Conservation (phyloP, 116 monocot species). For the Papilionanthe hybrid region DNA sequence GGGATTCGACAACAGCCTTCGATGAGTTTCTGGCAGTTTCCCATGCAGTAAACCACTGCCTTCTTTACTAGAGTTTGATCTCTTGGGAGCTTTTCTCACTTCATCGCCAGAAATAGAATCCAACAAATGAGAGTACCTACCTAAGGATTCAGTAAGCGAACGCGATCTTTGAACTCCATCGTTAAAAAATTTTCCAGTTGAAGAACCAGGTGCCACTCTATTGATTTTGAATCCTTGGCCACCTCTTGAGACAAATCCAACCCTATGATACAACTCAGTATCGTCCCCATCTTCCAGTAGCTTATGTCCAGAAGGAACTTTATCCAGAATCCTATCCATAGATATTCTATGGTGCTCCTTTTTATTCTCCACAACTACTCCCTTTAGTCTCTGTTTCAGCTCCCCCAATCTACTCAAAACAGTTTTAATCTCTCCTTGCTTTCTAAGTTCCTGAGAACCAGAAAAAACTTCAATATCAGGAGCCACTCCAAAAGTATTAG, state of each 20-base stretch:
- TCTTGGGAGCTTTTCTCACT: slow-evolving; percentile 16
- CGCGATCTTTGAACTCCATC: slow-evolving; percentile 37
- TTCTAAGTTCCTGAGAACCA: slow-evolving; percentile 12
- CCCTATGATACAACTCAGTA: not conserved
- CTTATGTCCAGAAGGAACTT: slow-evolving; percentile 67
- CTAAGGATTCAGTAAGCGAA: slow-evolving; percentile 70
- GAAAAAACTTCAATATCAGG: slow-evolving; percentile 3
- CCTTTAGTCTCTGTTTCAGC: slow-evolving; percentile 40
- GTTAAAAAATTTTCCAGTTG: slow-evolving; percentile 5
- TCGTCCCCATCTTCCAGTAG: slow-evolving; percentile 15
- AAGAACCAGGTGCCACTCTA: slow-evolving; percentile 8
- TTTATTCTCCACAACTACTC: slow-evolving; percentile 35
- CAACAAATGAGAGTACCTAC: slow-evolving; percentile 50
- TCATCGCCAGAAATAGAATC: slow-evolving; percentile 36
- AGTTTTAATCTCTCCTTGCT: slow-evolving; percentile 3
- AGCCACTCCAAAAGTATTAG: not conserved
- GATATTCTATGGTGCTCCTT: slow-evolving; percentile 42
- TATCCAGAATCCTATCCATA: slow-evolving; percentile 77
- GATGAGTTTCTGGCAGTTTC: slow-evolving; percentile 16
- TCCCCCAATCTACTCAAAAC: slow-evolving; percentile 20
- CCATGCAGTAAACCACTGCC: slow-evolving; percentile 9
- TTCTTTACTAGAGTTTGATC: slow-evolving; percentile 19
- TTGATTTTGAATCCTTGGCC: slow-evolving; percentile 15
- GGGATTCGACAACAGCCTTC: slow-evolving; percentile 39
- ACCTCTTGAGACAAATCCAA: not conserved